These are phyloP conservation scores for Alternaria sp. DNA, from an alignment of 2,329 filamentous ascomycete genomes.

Conservation along the genomic window DNA sequence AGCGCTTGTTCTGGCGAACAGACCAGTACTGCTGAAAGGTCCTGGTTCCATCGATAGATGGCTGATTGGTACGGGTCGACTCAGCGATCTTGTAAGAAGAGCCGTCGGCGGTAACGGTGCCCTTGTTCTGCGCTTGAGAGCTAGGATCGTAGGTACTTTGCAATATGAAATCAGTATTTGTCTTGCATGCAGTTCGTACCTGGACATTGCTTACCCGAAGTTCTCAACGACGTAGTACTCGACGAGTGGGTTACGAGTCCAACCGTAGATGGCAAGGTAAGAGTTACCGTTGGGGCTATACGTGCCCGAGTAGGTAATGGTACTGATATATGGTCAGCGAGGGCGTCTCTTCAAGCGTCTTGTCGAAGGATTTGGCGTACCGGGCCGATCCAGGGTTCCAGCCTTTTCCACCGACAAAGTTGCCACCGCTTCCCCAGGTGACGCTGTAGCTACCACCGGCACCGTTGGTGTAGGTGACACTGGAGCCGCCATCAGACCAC, in stretches of 20 bases:
- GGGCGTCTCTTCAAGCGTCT: neutral
- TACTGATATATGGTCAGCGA: conserved; percentile 22
- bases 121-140: conserved; percentile 53
- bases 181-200: neutral
- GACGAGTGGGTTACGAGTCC: conserved; percentile 62
- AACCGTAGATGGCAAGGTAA: conserved; percentile 67
- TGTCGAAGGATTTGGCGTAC: conserved; percentile 48
- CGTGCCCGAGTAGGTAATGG: conserved; percentile 47
- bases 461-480: conserved; percentile 65
- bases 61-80: conserved; percentile 52
- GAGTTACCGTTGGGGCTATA: conserved; percentile 49
- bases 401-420: conserved; percentile 67
- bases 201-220: conserved; percentile 50
- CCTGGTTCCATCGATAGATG: conserved; percentile 60
- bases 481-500: conserved; percentile 65
- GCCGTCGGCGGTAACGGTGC: conserved; percentile 44
- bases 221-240: conserved; percentile 64
- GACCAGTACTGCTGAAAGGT: conserved; percentile 65
- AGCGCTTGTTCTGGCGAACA: conserved; percentile 46
- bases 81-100: conserved; percentile 45
- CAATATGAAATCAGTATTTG: neutral
- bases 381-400: conserved; percentile 63
- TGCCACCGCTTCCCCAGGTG: conserved; percentile 61
- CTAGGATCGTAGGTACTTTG: conserved; percentile 57
- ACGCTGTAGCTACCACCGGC: conserved; percentile 61